Evolutionary conservation across 2,329 filamentous ascomycete genomes (phyloP).

Genomic region (Colletotrichum phormii): DNA sequence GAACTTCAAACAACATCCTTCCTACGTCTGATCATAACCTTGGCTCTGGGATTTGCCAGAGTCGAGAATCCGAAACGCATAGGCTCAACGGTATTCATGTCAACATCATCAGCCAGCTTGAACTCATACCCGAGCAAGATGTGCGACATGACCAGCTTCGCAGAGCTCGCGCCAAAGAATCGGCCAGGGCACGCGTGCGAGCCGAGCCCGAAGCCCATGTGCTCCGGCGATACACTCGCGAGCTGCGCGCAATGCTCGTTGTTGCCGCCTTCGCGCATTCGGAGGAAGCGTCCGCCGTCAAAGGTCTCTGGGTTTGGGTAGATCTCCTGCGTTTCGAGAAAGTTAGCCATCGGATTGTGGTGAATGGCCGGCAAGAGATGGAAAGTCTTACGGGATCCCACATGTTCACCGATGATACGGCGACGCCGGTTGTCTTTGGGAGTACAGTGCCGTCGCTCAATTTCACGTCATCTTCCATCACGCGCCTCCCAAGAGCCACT

Average conservation of each 20-base stretch:
- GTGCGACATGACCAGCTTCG: slow-evolving; percentile 56
- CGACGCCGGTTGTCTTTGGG: slow-evolving; percentile 5
- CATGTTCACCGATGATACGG: slow-evolving; percentile 12
- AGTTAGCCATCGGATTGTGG: not conserved
- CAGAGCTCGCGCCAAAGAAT: slow-evolving; percentile 58
- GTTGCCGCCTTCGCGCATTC: slow-evolving; percentile 16
- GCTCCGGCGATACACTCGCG: slow-evolving; percentile 50
- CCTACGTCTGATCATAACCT: not conserved
- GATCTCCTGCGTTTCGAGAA: not conserved
- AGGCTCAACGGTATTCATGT: slow-evolving; percentile 12
- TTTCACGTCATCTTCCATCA: slow-evolving; percentile 14
- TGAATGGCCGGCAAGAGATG: rapidly evolving
- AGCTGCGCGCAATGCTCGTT: slow-evolving; percentile 49
- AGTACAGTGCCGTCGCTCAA: slow-evolving; percentile 18
- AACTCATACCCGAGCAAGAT: slow-evolving; percentile 56
- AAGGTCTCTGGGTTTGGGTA: slow-evolving; percentile 10
- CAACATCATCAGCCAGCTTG: slow-evolving; percentile 48
- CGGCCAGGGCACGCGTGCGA: slow-evolving; percentile 60
- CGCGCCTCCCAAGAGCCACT: not conserved
- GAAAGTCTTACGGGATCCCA: slow-evolving; percentile 1
- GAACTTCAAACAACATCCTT: not conserved
- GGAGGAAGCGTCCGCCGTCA: slow-evolving; percentile 21
- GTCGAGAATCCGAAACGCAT: slow-evolving; percentile 24
- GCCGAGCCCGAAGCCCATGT: slow-evolving; percentile 56
- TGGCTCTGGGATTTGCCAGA: slow-evolving; percentile 12